Evolutionary conservation across 2,329 filamentous ascomycete species (phyloP).

Genomic region (Pseudogymnoascus destructans): DNA sequence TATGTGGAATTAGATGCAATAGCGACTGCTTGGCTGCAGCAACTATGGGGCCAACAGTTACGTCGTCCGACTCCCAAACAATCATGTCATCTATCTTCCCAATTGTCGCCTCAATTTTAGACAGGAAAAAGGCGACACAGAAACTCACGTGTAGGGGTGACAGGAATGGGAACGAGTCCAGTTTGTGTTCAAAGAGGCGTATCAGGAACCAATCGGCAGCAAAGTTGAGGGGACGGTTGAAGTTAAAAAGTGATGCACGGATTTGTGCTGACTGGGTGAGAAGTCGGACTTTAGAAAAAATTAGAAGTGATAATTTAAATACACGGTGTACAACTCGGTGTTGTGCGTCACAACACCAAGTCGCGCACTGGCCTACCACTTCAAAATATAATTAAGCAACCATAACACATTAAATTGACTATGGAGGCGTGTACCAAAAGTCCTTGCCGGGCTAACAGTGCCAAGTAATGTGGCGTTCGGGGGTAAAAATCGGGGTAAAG

Average conservation of each 20-base stretch:
- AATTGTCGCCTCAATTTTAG: constrained; percentile 24
- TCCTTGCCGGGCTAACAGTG: too few species aligned
- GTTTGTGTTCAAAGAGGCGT: constrained; percentile 21
- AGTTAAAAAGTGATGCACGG: not conserved
- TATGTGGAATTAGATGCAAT: constrained; percentile 20
- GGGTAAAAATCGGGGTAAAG: too few species aligned
- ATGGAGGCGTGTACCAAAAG: too few species aligned
- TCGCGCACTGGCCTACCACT: too few species aligned
- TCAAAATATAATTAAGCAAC: too few species aligned
- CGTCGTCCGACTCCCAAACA: constrained; percentile 19
- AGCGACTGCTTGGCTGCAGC: constrained; percentile 21
- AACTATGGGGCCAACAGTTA: constrained; percentile 9
- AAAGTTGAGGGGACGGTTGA: not conserved
- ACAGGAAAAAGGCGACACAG: not conserved
- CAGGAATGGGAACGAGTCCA: constrained; percentile 16
- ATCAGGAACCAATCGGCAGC: constrained; percentile 17
- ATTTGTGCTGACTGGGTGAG: not conserved
- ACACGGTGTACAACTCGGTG: too few species aligned
- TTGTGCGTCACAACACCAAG: too few species aligned
- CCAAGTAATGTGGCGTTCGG: too few species aligned
- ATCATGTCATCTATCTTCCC: constrained; percentile 19
- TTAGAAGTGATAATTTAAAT: not conserved
- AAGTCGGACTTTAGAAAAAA: not conserved
- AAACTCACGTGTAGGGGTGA: constrained; percentile 21
- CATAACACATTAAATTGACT: too few species aligned